Base-by-base conservation (phyloP, 148 eudicot genomes). In the Vaccinium myrtillus region DNA sequence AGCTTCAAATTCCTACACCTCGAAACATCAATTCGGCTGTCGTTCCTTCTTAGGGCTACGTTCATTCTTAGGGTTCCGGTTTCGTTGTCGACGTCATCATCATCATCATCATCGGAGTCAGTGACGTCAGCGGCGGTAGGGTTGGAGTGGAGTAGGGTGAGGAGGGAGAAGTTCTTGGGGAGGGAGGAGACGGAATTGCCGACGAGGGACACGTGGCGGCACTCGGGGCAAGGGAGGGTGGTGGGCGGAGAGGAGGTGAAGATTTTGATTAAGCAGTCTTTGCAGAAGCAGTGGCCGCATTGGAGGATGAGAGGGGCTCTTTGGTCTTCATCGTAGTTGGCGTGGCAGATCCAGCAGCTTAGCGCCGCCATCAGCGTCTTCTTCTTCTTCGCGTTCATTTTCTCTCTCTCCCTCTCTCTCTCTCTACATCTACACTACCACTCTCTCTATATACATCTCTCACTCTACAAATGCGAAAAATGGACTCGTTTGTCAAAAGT, bases 251-350 rank as follows among this genome's bases (percentile, higher is more conserved):
- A 94, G 0, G 92, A 86, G 0, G 93, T 27, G 91, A 94, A 94
- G 94, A 95, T 88, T 19, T 86, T 85, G 9, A 92, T 90, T 19
- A 95, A 87, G 46, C 98, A 95, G 6, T 92, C 94, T n/a, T 89
- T 92, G 87, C 98, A 95, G 88, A 91, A 95, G 25, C 94, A 93
- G 88, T 95, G 98, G 83, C 98, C 98, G 89, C 98, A 95, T 86
- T 94, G 93, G 56, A 95, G 97, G 10, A 93, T 83, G 6, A 94
- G 83, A 5, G 98, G 98, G 71, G 89, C 88, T 51, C 94, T 86
- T 10, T 93, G 94, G 0, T 92, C 92, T 43, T 95, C 98, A 92
- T 93, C 89, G 91, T 92, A 95, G 73, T 90, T 79, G 15, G 85
- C 93, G 61, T 95, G 92, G 81, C 98, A 95, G 48, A 95, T 93